Evolutionary conservation across 345 rosid species (phyloP).

Genomic region (Syzygium jambos): DNA sequence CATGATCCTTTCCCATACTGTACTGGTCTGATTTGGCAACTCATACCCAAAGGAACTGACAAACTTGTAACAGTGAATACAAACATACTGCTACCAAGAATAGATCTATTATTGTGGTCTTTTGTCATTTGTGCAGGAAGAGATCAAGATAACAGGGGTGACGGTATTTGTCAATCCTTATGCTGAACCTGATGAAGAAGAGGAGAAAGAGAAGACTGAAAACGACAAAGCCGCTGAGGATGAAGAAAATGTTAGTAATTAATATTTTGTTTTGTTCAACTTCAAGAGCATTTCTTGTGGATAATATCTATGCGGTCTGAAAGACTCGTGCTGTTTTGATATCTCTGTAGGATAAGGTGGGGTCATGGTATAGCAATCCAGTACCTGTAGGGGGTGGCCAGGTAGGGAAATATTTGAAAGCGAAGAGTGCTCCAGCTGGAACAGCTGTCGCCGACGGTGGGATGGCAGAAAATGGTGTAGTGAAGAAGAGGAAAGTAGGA

Average conservation of each 20-base stretch:
- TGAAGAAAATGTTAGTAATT: slow-evolving; percentile 45
- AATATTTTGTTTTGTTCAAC: slow-evolving; percentile 1
- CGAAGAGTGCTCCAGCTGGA: neutral
- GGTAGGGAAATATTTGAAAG: slow-evolving; percentile 72
- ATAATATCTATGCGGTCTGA: neutral
- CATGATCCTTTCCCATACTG: neutral
- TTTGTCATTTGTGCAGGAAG: slow-evolving; percentile 47
- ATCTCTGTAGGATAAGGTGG: slow-evolving; percentile 60
- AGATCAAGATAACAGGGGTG: slow-evolving; percentile 68
- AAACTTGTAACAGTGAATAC: neutral
- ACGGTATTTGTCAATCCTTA: slow-evolving; percentile 85
- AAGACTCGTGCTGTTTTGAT: neutral
- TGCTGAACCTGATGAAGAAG: slow-evolving; percentile 72
- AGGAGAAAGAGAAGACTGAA: slow-evolving; percentile 58
- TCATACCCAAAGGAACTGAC: neutral
- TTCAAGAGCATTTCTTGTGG: neutral
- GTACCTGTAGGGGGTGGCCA: slow-evolving; percentile 43
- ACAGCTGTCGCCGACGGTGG: neutral
- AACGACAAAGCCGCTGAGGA: slow-evolving; percentile 40
- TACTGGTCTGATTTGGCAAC: neutral
- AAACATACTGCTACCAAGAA: neutral
- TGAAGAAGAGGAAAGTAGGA: slow-evolving; percentile 65
- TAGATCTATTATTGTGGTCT: neutral
- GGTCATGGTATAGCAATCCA: slow-evolving; percentile 94
- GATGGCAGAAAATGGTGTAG: slow-evolving; percentile 11